These are phyloP conservation scores for Tulasnella sp. DNA, from an alignment of 768 basidiomycete genomes.

Conservation along the genomic window DNA sequence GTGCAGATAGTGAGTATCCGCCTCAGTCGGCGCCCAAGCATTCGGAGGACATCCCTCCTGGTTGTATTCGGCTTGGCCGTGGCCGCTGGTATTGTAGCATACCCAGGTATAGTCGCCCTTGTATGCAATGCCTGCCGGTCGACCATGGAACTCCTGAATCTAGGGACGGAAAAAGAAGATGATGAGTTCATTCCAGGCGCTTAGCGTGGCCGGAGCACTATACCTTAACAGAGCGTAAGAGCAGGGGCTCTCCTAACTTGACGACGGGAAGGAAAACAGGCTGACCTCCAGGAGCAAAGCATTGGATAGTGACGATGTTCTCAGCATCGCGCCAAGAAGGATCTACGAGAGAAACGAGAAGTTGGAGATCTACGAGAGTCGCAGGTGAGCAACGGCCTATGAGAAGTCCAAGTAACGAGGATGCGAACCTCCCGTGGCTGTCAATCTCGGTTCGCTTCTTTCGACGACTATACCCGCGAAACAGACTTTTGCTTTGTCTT, in stretches of 20 bases:
- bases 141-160: too few relatives aligned
- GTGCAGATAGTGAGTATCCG: neutral
- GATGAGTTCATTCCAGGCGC: too few relatives aligned
- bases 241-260: neutral
- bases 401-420: neutral
- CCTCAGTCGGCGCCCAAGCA: slow-evolving; percentile 2
- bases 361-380: neutral
- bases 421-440: neutral
- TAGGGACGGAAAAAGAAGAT: too few relatives aligned
- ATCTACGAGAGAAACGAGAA: neutral
- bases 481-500: neutral
- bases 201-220: too few relatives aligned
- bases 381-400: neutral
- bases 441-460: neutral
- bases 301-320: neutral
- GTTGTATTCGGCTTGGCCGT: neutral
- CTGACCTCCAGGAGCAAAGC: neutral
- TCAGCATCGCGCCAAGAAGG: neutral
- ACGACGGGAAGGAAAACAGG: neutral
- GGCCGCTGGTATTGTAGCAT: too few relatives aligned
- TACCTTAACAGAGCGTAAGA: neutral
- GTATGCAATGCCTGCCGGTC: too few relatives aligned
- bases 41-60: neutral
- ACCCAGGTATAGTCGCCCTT: too few relatives aligned
- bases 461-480: neutral